Percentiles rank a stretch among this genome's conserved stretches.
These are phyloP conservation scores for Talaromyces sp. DNA, from an alignment of 2,329 filamentous ascomycete genomes.

Conservation along the genomic window DNA sequence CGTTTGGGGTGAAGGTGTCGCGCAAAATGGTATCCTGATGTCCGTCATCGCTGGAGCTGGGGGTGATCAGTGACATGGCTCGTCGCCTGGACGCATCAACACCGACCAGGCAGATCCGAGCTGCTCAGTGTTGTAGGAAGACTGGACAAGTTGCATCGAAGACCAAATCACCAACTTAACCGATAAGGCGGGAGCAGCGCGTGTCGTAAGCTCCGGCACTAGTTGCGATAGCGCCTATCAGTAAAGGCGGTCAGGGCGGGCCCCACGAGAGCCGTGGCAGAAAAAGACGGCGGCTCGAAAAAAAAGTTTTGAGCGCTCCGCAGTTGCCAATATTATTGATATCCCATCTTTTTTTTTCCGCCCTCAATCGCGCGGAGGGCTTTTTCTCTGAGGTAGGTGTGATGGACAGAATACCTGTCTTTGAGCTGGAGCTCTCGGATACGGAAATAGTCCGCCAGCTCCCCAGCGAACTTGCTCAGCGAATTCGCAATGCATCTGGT, in stretches of 20 bases:
- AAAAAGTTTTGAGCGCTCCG: slow-evolving; percentile 18
- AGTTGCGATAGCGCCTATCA: background rate
- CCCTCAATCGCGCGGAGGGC: slow-evolving; percentile 25
- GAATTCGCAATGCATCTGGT: slow-evolving; percentile 61
- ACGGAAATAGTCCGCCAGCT: slow-evolving; percentile 52
- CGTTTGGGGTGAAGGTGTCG: slow-evolving; percentile 14
- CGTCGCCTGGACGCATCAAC: slow-evolving; percentile 16
- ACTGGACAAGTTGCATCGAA: background rate
- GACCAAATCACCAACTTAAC: background rate
- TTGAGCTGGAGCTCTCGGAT: slow-evolving; percentile 53
- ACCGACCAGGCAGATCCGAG: background rate
- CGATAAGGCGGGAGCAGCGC: background rate
- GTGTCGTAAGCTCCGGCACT: slow-evolving; percentile 1
- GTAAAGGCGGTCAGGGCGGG: slow-evolving; percentile 22
- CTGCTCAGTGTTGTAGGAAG: slow-evolving; percentile 4
- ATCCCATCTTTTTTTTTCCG: slow-evolving; percentile 16
- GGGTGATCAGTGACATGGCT: slow-evolving; percentile 23
- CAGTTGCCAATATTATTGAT: slow-evolving; percentile 6
- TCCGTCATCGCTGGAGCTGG: slow-evolving; percentile 14
- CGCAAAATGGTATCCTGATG: background rate
- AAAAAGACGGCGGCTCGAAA: slow-evolving; percentile 26
- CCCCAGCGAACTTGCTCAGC: slow-evolving; percentile 64
- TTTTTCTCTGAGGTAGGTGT: slow-evolving; percentile 28
- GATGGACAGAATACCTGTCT: slow-evolving; percentile 36
- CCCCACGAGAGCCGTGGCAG: slow-evolving; percentile 21